Evolutionary conservation across 2,329 filamentous ascomycete species (phyloP).

Genomic region (Hirsutella rhossiliensis): DNA sequence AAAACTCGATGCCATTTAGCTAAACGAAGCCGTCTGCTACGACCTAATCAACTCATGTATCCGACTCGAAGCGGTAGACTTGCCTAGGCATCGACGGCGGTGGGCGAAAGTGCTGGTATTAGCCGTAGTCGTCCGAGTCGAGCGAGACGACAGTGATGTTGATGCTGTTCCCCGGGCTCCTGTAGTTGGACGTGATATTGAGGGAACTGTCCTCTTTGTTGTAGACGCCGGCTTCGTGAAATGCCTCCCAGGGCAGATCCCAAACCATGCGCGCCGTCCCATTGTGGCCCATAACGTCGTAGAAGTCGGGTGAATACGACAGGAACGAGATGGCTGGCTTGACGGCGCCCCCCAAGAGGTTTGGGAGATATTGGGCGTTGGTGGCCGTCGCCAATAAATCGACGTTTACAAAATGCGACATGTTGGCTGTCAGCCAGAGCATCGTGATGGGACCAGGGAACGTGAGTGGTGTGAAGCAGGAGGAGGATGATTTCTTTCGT

Average conservation of each 20-base stretch:
- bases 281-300: constrained; percentile 32
- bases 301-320: constrained; percentile 36
- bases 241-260: constrained; percentile 33
- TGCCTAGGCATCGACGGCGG: constrained; percentile 41
- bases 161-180: constrained; percentile 25
- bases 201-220: constrained; percentile 5
- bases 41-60: constrained; percentile 36
- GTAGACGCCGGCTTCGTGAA: constrained; percentile 43
- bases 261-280: constrained; percentile 5
- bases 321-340: constrained; percentile 11
- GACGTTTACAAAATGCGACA: background rate
- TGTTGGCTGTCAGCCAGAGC: background rate
- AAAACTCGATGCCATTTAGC: constrained; percentile 47
- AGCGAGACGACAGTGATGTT: constrained; percentile 13
- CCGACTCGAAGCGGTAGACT: constrained; percentile 43
- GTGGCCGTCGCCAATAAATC: constrained; percentile 1
- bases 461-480: background rate
- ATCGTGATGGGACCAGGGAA: background rate
- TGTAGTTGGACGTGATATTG: constrained; percentile 15
- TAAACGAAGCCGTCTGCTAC: constrained; percentile 45
- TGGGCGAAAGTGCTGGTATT: constrained; percentile 44
- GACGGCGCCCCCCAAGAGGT: background rate
- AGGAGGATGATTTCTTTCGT: background rate
- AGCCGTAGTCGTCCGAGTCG: constrained; percentile 32
- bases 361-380: constrained; percentile 2